Evolutionary conservation across 192 early-diverging fungal genomes (phyloP), one percentile per base, ranked within the genome.

Genomic region (Chytriomyces hyalinus): DNA sequence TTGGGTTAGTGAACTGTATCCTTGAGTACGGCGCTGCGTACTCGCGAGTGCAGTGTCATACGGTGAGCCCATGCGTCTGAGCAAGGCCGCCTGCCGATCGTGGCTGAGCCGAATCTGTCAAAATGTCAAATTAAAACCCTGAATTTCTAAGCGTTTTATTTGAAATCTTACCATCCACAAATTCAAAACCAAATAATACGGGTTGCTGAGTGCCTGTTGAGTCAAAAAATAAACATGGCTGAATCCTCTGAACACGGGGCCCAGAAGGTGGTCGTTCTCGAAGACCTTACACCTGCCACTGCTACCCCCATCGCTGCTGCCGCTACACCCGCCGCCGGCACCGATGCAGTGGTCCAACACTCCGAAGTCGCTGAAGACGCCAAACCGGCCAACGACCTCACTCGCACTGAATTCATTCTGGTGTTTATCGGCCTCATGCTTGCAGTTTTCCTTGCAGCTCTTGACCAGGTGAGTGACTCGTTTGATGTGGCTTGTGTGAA

Each of bases 361-460:
- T 57, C 53, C 5, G 28, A 71, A 71, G 44, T 20, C 44, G 7
- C 61, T 47, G 61, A 36, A 60, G 17, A n/a, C 57, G 22, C 17
- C 22, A n/a, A 17, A 60, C 22, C 57, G 22, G 17, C 22, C 57
- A n/a, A 17, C 17, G 17, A 17, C 17, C 22, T 43, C 17, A 13
- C 64, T 43, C 22, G 43, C 15, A 15, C 26, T 15, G 17, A 65
- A 24, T 65, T 65, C 64, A 24, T 43, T 11, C 64, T 65, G 17
- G 64, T 65, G 11, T 65, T 65, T 43, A 43, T 65, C 13, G 64
- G 78, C 7, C 49, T 80, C 6, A 67, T 66, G 8, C 44, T 80
- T 36, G 75, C 78, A 24, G 77, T 81, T 60, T 84, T 84, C 74
- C 80, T 84, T 36, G 83, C 80, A 6, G 83, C 80, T 13, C 75